Conservation (phyloP, 129 eudicot genomes). For the Chrysanthemum seticuspe region DNA sequence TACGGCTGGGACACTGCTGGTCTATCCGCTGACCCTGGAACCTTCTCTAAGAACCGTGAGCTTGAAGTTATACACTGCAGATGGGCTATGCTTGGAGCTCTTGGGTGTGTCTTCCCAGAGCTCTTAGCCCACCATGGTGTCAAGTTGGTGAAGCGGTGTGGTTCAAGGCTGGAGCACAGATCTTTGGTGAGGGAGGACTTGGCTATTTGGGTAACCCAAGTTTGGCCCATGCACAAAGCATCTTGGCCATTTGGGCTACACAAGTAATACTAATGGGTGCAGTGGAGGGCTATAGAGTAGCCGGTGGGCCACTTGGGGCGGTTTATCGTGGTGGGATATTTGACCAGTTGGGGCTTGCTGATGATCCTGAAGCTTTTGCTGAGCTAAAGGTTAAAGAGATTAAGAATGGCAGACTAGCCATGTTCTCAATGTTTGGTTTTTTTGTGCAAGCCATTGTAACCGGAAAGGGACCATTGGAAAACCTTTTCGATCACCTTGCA, state of each 20-base stretch:
- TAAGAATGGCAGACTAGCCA: slow-evolving; percentile 59
- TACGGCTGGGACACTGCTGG: slow-evolving; percentile 26
- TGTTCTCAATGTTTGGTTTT: slow-evolving; percentile 50
- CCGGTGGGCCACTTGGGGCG: slow-evolving; percentile 40
- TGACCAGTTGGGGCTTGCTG: slow-evolving; percentile 64
- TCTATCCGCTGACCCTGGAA: slow-evolving; percentile 15
- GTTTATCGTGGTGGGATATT: slow-evolving; percentile 65
- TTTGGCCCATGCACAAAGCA: slow-evolving; percentile 21
- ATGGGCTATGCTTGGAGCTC: slow-evolving; percentile 3
- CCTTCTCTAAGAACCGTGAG: slow-evolving; percentile 20
- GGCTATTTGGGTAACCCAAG: not conserved
- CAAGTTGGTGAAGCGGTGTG: slow-evolving; percentile 28
- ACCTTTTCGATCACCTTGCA: slow-evolving; percentile 30
- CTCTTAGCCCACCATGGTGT: slow-evolving; percentile 17
- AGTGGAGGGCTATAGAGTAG: slow-evolving; percentile 14
- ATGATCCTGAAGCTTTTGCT: slow-evolving; percentile 61
- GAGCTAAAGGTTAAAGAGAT: slow-evolving; percentile 60
- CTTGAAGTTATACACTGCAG: slow-evolving; percentile 1
- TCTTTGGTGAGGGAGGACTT: slow-evolving; percentile 24
- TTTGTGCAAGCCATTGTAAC: slow-evolving; percentile 32
- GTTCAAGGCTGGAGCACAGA: slow-evolving; percentile 28
- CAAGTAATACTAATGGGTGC: slow-evolving; percentile 14
- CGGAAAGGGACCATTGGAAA: slow-evolving; percentile 33
- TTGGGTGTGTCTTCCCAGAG: slow-evolving; percentile 25
- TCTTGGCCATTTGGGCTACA: slow-evolving; percentile 25